phyloP scores from a whole-genome alignment of 768 basidiomycete species.

The Rhodosporidiobolus odoratus region DNA sequence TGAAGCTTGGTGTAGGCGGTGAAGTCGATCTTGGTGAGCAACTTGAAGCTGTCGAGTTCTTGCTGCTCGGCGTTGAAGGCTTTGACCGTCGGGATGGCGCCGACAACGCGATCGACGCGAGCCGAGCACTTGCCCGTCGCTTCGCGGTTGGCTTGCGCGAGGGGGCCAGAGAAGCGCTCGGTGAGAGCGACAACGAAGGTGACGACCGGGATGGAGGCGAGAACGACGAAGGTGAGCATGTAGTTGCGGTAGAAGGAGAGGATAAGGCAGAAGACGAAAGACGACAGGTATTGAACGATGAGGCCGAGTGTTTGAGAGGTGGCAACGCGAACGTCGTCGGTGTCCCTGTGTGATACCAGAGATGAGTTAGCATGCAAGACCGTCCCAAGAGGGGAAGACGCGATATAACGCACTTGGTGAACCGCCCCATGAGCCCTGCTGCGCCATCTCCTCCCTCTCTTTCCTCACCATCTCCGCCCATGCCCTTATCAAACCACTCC shows the following conservation, averaged over 20 bases:
- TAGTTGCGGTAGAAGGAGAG: slow-evolving; percentile 78
- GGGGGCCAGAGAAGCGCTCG: slow-evolving; percentile 63
- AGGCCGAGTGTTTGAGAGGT: slow-evolving; percentile 73
- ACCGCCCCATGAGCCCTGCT: slow-evolving; percentile 88
- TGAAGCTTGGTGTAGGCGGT: slow-evolving; percentile 56
- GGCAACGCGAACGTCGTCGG: slow-evolving; percentile 84
- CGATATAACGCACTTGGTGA: slow-evolving; percentile 60
- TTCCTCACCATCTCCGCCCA: slow-evolving; percentile 50
- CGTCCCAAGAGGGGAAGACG: neutral
- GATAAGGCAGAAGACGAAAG: slow-evolving; percentile 67
- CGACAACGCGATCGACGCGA: slow-evolving; percentile 67
- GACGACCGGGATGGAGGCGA: slow-evolving; percentile 78
- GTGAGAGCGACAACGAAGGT: slow-evolving; percentile 69
- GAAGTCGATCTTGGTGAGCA: slow-evolving; percentile 53
- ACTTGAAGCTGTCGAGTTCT: slow-evolving; percentile 55
- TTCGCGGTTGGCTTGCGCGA: slow-evolving; percentile 62
- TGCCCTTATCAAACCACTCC: slow-evolving; percentile 84
- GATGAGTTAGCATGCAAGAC: neutral
- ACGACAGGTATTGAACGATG: slow-evolving; percentile 72
- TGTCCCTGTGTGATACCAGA: slow-evolving; percentile 61
- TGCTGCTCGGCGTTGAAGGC: slow-evolving; percentile 71
- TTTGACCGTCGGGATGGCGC: slow-evolving; percentile 82
- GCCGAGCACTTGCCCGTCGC: slow-evolving; percentile 69
- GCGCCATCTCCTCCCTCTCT: slow-evolving; percentile 60
- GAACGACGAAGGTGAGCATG: slow-evolving; percentile 82